Conservation (phyloP, 208 protist genomes). For the Polymyxa betae region DNA sequence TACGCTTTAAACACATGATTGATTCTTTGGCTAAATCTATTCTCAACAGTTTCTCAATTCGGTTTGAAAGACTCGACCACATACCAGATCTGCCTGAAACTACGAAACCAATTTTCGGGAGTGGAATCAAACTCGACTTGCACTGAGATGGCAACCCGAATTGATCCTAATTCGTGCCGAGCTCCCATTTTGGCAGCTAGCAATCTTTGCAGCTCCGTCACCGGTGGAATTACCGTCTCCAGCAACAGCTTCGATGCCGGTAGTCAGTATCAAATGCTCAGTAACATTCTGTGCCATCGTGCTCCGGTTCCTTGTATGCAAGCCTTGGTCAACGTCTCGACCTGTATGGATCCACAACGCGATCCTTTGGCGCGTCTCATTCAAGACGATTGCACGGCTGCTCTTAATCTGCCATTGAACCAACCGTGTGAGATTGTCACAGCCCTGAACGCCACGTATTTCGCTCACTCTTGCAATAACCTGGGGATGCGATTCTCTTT, state of each 20-base stretch:
- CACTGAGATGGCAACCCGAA: not conserved
- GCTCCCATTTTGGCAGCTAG: not conserved
- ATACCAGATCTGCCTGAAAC: not conserved
- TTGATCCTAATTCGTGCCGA: not conserved
- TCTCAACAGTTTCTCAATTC: not conserved
- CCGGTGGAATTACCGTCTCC: not conserved
- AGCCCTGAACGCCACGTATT: not conserved
- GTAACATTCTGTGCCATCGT: not conserved
- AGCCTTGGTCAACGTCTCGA: not conserved
- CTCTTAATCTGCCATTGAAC: not conserved
- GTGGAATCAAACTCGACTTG: not conserved
- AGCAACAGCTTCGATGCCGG: not conserved
- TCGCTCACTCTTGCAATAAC: not conserved
- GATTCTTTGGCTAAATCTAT: not conserved
- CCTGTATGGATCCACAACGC: not conserved
- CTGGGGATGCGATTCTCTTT: not conserved
- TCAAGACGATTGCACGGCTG: constrained; percentile 10
- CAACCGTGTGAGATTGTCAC: not conserved
- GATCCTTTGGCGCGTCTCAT: not conserved
- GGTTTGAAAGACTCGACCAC: not conserved
- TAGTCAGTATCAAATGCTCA: not conserved
- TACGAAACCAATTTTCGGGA: not conserved
- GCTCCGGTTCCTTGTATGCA: not conserved
- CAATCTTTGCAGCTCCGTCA: not conserved
- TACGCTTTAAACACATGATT: not conserved